Evolutionary conservation across 2,329 filamentous ascomycete genomes (phyloP), one percentile per base, ranked within the genome.

Genomic region (Claviceps monticola): DNA sequence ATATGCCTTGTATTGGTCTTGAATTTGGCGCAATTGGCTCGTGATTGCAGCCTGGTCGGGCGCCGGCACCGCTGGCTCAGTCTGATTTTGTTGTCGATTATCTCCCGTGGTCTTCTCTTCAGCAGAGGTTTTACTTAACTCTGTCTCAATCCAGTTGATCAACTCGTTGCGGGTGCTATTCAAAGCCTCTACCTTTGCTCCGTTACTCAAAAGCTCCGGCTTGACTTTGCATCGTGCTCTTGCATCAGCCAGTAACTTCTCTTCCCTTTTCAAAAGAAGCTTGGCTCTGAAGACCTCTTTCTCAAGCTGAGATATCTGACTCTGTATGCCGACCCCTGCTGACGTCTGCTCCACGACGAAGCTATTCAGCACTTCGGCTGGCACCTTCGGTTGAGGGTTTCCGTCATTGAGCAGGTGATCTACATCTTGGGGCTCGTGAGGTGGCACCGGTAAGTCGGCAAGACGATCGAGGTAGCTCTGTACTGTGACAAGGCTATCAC

Each of bases 121-220:
- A 0, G 44, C 36, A 4, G 72, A 70, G 1, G 78, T 77, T 51
- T 76, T 78, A 49, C 71, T 67, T 21, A 84, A 65, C 61, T 84
- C 82, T 5, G 66, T 68, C 62, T 84, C 81, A 52, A 84, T 82
- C 81, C 81, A 84, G 52, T 66, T 70, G 53, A 84, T 83, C 49
- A 84, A 70, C 55, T 79, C 76, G 49, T 75, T 74, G 16, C 82
- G 72, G 11, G 80, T 78, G 7, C 67, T 67, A 43, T 71, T 73
- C 9, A 84, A 65, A 14, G 81, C 81, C 47, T 72, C 68, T 2
- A 80, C 57, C 55, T 74, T 77, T 16, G 68, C 61, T 3, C 62
- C 61, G 42, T 66, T 64, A 54, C 66, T 66, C 41, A 73, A 57
- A 17, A 60, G 60, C 42, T 66, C 65, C 1, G 68, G 66, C 8